These are phyloP conservation scores for Raphanus raphanistrum DNA, from an alignment of 345 rosid genomes.

Conservation along the genomic window DNA sequence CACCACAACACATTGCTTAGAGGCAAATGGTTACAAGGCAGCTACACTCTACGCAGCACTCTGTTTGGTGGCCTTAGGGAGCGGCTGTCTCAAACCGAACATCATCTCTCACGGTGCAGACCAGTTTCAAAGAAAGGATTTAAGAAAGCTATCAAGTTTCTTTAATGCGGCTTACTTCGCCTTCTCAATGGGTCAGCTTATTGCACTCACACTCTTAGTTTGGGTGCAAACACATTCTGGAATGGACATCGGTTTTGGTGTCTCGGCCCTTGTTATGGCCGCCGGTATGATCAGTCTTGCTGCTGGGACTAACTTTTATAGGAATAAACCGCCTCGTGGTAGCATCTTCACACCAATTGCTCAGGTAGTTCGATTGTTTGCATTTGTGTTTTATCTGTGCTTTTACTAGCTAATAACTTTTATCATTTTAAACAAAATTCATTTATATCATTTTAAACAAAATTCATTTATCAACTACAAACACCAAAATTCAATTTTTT, in stretches of 20 bases:
- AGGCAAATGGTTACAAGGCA: slow-evolving; percentile 71
- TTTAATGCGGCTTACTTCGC: slow-evolving; percentile 91
- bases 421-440: not conserved
- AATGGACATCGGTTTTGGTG: slow-evolving; percentile 90
- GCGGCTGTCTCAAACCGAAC: slow-evolving; percentile 96
- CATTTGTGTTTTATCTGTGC: not conserved
- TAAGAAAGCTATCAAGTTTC: slow-evolving; percentile 75
- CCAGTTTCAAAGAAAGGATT: slow-evolving; percentile 58
- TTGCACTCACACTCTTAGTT: slow-evolving; percentile 79
- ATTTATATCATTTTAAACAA: not conserved
- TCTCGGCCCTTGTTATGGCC: slow-evolving; percentile 90
- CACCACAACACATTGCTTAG: slow-evolving; percentile 44
- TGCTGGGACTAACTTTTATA: slow-evolving; percentile 59
- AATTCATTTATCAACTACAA: not conserved
- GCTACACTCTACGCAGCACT: slow-evolving; percentile 69
- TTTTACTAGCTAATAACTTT: not conserved
- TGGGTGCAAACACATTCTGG: slow-evolving; percentile 97
- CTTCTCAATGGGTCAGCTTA: slow-evolving; percentile 77
- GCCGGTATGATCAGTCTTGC: slow-evolving; percentile 62
- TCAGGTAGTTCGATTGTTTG: slow-evolving; percentile 50
- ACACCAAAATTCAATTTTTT: not conserved
- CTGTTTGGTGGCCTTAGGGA: slow-evolving; percentile 87
- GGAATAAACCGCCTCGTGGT: slow-evolving; percentile 73
- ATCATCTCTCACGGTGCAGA: slow-evolving; percentile 92
- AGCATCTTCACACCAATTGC: slow-evolving; percentile 84